Evolutionary conservation across 768 basidiomycete genomes (phyloP).

Genomic region (Amanita molliuscula): DNA sequence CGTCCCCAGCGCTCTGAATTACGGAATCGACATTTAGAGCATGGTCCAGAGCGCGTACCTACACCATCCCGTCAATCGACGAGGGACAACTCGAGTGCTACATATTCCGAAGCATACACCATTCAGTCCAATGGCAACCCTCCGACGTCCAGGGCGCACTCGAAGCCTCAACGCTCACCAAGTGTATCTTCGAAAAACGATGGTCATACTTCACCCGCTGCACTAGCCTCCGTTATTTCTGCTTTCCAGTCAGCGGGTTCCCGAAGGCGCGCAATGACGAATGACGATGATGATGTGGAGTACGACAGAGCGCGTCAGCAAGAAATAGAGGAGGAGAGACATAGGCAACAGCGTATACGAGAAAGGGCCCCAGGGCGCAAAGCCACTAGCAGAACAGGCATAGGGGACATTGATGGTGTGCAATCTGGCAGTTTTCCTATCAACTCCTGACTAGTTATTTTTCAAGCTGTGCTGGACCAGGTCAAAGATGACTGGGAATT

Average conservation of each 20-base stretch:
- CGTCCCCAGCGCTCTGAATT: conserved; percentile 63
- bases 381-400: conserved; percentile 41
- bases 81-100: conserved; percentile 43
- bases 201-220: conserved; percentile 30
- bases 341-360: conserved; percentile 58
- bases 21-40: conserved; percentile 44
- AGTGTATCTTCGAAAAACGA: conserved; percentile 23
- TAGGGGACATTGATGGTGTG: conserved; percentile 82
- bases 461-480: conserved; percentile 71
- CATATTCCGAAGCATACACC: conserved; percentile 29
- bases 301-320: conserved; percentile 47
- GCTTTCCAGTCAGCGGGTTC: conserved; percentile 61
- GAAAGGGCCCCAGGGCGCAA: conserved; percentile 55
- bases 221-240: conserved; percentile 47
- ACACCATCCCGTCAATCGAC: conserved; percentile 31
- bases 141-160: neutral
- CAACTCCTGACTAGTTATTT: neutral
- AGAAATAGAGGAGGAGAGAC: conserved; percentile 54
- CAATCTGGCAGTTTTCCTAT: neutral
- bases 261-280: conserved; percentile 42
- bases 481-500: conserved; percentile 89
- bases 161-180: conserved; percentile 20
- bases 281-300: conserved; percentile 42
- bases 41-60: conserved; percentile 38
- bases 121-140: neutral